Percentiles rank a stretch among this genome's conserved stretches.
phyloP scores from a whole-genome alignment of 768 basidiomycete species.

The Hirschioporus abietinus region DNA sequence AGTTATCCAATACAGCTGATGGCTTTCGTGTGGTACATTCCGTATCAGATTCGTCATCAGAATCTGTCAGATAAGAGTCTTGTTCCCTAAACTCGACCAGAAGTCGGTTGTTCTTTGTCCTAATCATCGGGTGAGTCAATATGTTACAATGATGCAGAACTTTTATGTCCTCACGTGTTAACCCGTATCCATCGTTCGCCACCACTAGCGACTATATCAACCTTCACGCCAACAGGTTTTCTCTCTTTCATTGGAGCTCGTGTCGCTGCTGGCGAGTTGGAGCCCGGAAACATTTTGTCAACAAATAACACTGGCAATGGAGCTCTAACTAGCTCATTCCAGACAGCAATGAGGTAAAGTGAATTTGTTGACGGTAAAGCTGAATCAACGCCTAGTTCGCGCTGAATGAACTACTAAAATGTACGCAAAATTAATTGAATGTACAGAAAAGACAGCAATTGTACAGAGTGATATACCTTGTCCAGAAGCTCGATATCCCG shows the following conservation, averaged over 20 bases:
- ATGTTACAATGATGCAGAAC: conserved; percentile 5
- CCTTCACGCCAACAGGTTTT: conserved; percentile 48
- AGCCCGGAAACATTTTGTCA: conserved; percentile 45
- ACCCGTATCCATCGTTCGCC: conserved; percentile 79
- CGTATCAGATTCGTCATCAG: conserved; percentile 33
- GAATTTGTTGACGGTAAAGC: conserved; percentile 69
- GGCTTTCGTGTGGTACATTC: conserved; percentile 1
- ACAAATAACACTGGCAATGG: conserved; percentile 52
- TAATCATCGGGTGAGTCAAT: conserved; percentile 25
- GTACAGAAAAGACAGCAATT: not conserved
- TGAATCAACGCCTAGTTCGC: conserved; percentile 37
- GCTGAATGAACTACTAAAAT: conserved; percentile 58
- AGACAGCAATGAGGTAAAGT: conserved; percentile 75
- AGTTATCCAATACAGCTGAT: conserved; percentile 51
- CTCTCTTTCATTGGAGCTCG: conserved; percentile 13
- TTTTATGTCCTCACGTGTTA: conserved; percentile 65
- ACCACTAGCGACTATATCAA: conserved; percentile 75
- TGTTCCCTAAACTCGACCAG: conserved; percentile 79
- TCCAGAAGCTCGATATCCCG: conserved; percentile 38
- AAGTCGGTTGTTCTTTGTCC: conserved; percentile 72
- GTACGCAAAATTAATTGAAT: conserved; percentile 9
- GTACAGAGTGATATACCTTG: conserved; percentile 25
- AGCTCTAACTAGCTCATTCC: conserved; percentile 69
- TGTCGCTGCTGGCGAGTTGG: conserved; percentile 5
- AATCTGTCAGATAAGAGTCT: conserved; percentile 72